A percentile compares a stretch with the other conserved stretches of the same genome.
phyloP scores from a whole-genome alignment of 2,329 filamentous ascomycete species.

The Fusarium brachygibbosum region DNA sequence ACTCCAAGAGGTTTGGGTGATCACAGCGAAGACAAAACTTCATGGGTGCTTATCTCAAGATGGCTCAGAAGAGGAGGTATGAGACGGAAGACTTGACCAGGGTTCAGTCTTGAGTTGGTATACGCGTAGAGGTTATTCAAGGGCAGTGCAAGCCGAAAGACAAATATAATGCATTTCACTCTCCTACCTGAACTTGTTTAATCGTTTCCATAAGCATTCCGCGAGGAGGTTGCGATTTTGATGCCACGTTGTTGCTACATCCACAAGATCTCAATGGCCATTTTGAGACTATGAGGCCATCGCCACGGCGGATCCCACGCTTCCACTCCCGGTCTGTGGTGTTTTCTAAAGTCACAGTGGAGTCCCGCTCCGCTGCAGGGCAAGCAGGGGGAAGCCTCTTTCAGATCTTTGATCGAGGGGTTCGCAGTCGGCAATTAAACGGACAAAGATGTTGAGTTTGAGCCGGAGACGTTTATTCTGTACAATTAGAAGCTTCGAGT shows the following conservation, averaged over 20 bases:
- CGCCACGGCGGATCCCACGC: conserved; percentile 18
- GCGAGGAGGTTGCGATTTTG: fast-evolving
- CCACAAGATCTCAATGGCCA: too few species aligned
- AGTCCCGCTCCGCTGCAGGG: conserved; percentile 26
- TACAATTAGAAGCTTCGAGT: not conserved
- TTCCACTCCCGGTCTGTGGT: conserved; percentile 33
- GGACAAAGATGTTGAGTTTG: conserved; percentile 8
- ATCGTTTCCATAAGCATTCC: not conserved
- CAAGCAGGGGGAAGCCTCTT: not conserved
- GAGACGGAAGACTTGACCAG: not conserved
- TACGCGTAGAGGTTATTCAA: not conserved
- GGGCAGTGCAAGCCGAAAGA: not conserved
- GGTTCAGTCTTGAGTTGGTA: not conserved
- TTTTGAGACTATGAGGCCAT: conserved; percentile 35
- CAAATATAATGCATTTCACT: not conserved
- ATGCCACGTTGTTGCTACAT: not conserved
- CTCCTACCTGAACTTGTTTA: not conserved
- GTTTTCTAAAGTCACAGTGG: conserved; percentile 23
- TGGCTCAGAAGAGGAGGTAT: not conserved
- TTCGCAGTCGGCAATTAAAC: conserved; percentile 39
- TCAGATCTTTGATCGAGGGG: conserved; percentile 35
- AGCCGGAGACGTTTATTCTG: conserved; percentile 9
- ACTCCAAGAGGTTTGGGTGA: not conserved
- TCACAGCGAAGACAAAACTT: not conserved
- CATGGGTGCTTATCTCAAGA: not conserved